Base-by-base conservation (phyloP, 1,284 basidiomycete species). In the Marasmius tenuissimus region DNA sequence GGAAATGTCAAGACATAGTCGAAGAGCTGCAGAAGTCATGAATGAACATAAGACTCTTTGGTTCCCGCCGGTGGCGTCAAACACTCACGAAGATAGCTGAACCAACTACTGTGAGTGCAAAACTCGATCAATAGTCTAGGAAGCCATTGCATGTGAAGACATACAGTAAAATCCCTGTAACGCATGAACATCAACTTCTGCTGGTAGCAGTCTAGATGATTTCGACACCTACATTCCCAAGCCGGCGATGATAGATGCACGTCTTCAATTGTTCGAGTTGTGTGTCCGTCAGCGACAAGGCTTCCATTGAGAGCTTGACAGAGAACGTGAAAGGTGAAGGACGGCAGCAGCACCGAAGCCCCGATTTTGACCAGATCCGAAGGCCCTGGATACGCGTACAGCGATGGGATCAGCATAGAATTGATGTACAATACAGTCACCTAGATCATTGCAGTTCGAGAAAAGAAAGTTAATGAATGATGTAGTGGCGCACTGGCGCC, bases 1-100 rank as follows among this genome's bases (percentile, higher is more conserved):
- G 39, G 57, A 40, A 67, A 55, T 11, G 67, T 68, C 34, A 68
- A 45, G 18, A 45, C 37, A 58, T 67, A 68, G 37, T 68, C 67
- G 58, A 62, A 68, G 35, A 68, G 39, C 66, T 68, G 48, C 1
- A 20, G 45, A 14, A 16, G 20, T 47, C 20, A 12, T 42, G 6
- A 12, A 42, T 42, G 11, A 20, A 47, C 2, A 5, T n/a, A 8
- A 20, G 2, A 20, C 16, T 47, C 20, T 20, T 12, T 42, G 40
- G n/a, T 47, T 16, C 8, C 20, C 11, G 45, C 7, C 45, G 45
- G 7, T 8, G 4, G 16, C 20, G 16, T 14, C 27, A 27, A 27
- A 27, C n/a, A 47, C 45, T 47, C 45, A 47, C 45, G 20, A 47
- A 47, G 16, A 47, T 16, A n/a, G 16, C 16, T 47, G 45, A 47